Evolutionary conservation across 371 early-diverging fungal species (phyloP).

Genomic region (Blyttiomyces sp.): DNA sequence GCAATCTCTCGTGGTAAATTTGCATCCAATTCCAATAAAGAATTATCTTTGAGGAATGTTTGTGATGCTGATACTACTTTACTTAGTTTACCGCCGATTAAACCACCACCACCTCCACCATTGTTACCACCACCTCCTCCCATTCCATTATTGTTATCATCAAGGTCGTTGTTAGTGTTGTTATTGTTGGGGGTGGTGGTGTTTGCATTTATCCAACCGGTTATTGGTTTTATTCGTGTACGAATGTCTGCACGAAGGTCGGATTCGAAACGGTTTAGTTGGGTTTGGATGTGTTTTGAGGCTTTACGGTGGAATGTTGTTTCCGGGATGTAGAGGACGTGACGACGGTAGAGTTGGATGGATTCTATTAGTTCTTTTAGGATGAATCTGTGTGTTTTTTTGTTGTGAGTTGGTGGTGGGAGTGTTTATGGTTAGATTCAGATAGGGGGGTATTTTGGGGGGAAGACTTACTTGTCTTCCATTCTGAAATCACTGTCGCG

Average conservation of each 20-base stretch:
- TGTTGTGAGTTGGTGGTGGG: not conserved
- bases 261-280: conserved; percentile 12
- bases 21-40: not conserved
- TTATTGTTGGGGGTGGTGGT: not conserved
- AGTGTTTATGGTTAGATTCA: not conserved
- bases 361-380: conserved; percentile 13
- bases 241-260: not conserved
- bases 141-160: not conserved
- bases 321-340: conserved; percentile 24
- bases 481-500: not conserved
- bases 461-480: conserved; percentile 6
- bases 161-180: not conserved
- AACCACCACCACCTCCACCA: not conserved
- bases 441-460: not conserved
- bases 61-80: not conserved
- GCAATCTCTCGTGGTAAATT: conserved; percentile 1
- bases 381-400: conserved; percentile 2
- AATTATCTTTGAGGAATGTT: not conserved
- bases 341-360: conserved; percentile 30
- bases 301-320: conserved; percentile 30
- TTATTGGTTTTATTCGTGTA: not conserved
- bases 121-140: not conserved
- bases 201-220: not conserved
- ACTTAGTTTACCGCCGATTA: not conserved
- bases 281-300: conserved; percentile 16